Percentiles rank a stretch among this genome's conserved stretches.
phyloP scores from a whole-genome alignment of 1,139 yeast genomes.

The Blastobotrys raffinosifermentans region DNA sequence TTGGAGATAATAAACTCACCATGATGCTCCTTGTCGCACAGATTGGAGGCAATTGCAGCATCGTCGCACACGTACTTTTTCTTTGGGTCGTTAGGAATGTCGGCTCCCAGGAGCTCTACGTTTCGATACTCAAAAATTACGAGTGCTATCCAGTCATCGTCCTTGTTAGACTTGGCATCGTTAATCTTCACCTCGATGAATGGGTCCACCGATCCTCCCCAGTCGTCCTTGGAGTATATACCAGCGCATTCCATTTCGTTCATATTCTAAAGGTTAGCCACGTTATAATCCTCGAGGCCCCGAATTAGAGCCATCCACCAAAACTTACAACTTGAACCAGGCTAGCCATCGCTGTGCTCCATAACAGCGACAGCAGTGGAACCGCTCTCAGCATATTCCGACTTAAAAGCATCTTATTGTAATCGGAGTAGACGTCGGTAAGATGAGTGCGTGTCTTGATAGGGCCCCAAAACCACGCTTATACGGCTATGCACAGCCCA shows the following conservation, averaged over 20 bases:
- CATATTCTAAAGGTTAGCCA: no score
- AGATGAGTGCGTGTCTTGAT: no score
- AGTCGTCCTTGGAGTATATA: conserved; percentile 78
- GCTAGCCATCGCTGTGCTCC: no score
- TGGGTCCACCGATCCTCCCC: conserved; percentile 64
- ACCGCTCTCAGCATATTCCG: no score
- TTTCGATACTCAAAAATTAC: conserved; percentile 83
- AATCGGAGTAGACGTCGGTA: no score
- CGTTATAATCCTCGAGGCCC: no score
- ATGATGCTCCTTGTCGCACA: conserved; percentile 51
- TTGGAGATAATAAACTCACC: conserved; percentile 57
- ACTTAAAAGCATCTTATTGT: no score
- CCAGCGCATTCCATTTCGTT: conserved; percentile 93
- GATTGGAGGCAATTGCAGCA: conserved; percentile 49
- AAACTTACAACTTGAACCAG: no score
- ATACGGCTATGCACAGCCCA: no score
- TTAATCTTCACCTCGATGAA: conserved; percentile 41
- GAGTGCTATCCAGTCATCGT: conserved; percentile 47
- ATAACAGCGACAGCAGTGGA: no score
- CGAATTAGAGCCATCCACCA: no score
- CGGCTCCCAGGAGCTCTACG: conserved; percentile 58
- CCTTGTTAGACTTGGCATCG: conserved; percentile 31
- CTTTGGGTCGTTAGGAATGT: conserved; percentile 31
- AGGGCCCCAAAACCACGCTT: no score
- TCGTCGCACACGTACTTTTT: conserved; percentile 70